Evolutionary conservation across 345 rosid genomes (phyloP).

Genomic region (Crucihimalaya himalaica): DNA sequence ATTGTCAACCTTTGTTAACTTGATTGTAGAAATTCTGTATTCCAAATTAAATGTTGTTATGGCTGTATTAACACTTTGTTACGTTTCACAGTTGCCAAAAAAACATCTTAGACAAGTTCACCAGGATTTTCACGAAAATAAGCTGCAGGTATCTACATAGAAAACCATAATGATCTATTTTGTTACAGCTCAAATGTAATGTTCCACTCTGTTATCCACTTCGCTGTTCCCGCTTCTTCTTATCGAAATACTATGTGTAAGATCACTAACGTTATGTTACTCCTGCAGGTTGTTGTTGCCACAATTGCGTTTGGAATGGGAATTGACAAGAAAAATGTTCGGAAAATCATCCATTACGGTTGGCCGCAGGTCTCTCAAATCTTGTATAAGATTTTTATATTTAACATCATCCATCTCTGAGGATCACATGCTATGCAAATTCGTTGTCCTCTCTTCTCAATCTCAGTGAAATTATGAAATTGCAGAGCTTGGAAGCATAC

Average conservation of each 20-base stretch:
- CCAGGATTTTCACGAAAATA: constrained; percentile 71
- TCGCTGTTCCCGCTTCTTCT: neutral
- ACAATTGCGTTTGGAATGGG: constrained; percentile 98
- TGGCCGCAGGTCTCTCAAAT: constrained; percentile 78
- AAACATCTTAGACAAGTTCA: constrained; percentile 75
- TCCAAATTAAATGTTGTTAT: neutral
- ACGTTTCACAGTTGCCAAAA: constrained; percentile 65
- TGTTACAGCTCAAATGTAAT: constrained; percentile 4
- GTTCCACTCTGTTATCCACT: constrained; percentile 7
- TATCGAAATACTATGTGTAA: neutral
- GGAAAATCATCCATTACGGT: constrained; percentile 86
- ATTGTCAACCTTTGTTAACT: constrained; percentile 3
- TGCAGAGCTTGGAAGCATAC: constrained; percentile 89
- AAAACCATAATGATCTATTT: neutral
- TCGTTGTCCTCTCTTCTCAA: constrained; percentile 2
- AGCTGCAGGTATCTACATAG: constrained; percentile 55
- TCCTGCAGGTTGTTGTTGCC: constrained; percentile 74
- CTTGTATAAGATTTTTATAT: neutral
- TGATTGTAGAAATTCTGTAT: neutral
- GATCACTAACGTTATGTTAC: neutral
- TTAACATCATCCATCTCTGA: neutral
- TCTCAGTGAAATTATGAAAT: constrained; percentile 13
- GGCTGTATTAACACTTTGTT: constrained; percentile 16
- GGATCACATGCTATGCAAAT: neutral
- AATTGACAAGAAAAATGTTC: constrained; percentile 79